Conservation (phyloP, 352 stramenopile species). For the Pseudoperonospora humuli region DNA sequence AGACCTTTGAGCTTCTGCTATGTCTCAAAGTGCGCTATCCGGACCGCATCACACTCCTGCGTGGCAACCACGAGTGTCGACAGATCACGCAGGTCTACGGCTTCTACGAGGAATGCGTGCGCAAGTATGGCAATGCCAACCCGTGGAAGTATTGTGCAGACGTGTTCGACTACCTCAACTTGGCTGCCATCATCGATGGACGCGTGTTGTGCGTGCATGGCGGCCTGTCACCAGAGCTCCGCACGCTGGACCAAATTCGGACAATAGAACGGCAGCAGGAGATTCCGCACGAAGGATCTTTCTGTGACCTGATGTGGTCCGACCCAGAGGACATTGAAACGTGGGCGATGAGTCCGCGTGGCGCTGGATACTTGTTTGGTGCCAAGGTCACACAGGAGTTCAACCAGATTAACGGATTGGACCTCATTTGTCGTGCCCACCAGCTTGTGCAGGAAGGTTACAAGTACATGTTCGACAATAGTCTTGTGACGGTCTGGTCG, state of each 20-base stretch:
- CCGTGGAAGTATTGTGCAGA: conserved; percentile 95
- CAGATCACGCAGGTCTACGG: conserved; percentile 97
- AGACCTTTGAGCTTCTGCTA: conserved; percentile 85
- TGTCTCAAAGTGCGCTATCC: conserved; percentile 82
- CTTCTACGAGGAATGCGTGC: conserved; percentile 96
- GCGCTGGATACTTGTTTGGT: conserved; percentile 84
- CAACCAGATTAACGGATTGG: conserved; percentile 87
- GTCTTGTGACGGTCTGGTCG: conserved; percentile 78
- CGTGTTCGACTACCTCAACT: conserved; percentile 94
- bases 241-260: conserved; percentile 92
- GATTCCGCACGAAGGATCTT: conserved; percentile 92
- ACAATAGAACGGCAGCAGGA: conserved; percentile 95
- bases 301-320: conserved; percentile 98
- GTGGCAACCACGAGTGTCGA: conserved; percentile 87
- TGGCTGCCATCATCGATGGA: conserved; percentile 92
- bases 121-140: conserved; percentile 95
- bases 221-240: conserved; percentile 91
- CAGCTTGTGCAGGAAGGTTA: conserved; percentile 88
- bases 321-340: conserved; percentile 94
- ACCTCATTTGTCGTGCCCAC: conserved; percentile 85
- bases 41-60: conserved; percentile 83
- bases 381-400: conserved; percentile 84
- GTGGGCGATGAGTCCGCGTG: conserved; percentile 85
- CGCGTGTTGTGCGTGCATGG: conserved; percentile 91
- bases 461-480: conserved; percentile 89